phyloP scores from a whole-genome alignment of 129 eudicot genomes.

The Centrapalus pauciflorus region DNA sequence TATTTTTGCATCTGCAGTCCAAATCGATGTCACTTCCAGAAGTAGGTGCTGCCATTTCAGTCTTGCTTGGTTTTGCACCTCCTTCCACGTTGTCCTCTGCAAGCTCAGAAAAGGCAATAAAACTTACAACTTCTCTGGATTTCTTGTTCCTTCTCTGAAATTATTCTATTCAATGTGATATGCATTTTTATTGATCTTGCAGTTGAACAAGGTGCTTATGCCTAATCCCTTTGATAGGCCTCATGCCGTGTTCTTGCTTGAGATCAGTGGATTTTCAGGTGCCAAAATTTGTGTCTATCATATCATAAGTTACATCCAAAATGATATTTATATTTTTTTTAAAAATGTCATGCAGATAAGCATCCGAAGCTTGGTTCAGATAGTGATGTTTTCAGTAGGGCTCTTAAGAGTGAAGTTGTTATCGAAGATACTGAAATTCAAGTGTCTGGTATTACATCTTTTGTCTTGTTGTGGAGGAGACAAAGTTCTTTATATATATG shows the following conservation, averaged over 20 bases:
- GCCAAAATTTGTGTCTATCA: not conserved
- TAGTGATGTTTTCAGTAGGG: conserved; percentile 27
- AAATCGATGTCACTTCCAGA: conserved; percentile 54
- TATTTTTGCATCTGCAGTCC: conserved; percentile 40
- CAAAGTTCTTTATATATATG: not conserved
- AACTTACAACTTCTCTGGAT: not conserved
- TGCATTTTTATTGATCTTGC: conserved; percentile 26
- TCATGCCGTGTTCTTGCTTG: conserved; percentile 63
- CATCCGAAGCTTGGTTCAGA: conserved; percentile 29
- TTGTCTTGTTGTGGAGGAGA: not conserved
- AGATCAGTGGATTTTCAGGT: conserved; percentile 72
- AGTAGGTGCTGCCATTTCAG: conserved; percentile 78
- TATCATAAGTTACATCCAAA: not conserved
- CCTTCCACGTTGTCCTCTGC: conserved; percentile 56
- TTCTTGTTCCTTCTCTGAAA: not conserved
- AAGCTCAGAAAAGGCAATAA: conserved; percentile 70
- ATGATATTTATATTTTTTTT: not conserved
- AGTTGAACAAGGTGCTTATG: conserved; percentile 76
- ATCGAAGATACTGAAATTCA: conserved; percentile 48
- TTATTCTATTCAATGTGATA: not conserved
- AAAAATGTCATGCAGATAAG: conserved; percentile 32
- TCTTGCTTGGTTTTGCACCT: conserved; percentile 82
- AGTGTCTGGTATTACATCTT: conserved; percentile 51
- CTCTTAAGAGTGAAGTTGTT: conserved; percentile 44
- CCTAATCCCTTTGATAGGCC: conserved; percentile 91